These are phyloP conservation scores for Paraphaeosphaeria minitans DNA, from an alignment of 2,329 filamentous ascomycete genomes.

Conservation along the genomic window DNA sequence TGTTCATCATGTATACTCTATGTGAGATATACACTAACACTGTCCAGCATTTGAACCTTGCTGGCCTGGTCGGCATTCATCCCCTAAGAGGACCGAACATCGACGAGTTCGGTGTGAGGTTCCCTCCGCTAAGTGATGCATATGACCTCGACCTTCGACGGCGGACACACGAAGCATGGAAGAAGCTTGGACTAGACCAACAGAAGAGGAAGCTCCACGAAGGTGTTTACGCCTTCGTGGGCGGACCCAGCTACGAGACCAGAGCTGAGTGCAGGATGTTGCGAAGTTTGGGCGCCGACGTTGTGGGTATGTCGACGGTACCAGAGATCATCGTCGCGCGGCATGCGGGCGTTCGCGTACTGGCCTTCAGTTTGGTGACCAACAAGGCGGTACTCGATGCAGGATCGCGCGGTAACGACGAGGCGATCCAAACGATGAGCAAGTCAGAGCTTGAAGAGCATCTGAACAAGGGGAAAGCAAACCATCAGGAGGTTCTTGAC, in stretches of 20 bases:
- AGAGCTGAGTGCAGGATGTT: conserved; percentile 69
- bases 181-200: conserved; percentile 53
- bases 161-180: conserved; percentile 63
- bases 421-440: conserved; percentile 57
- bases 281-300: conserved; percentile 64
- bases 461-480: conserved; percentile 64
- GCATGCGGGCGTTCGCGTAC: conserved; percentile 65
- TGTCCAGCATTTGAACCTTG: conserved; percentile 64
- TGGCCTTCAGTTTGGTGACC: conserved; percentile 70
- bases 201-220: conserved; percentile 62
- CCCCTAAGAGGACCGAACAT: conserved; percentile 67
- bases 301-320: conserved; percentile 74
- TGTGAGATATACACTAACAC: conserved; percentile 15
- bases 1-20: conserved; percentile 20
- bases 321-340: conserved; percentile 70
- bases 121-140: conserved; percentile 68
- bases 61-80: conserved; percentile 65
- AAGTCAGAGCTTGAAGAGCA: conserved; percentile 59
- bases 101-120: conserved; percentile 66
- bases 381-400: conserved; percentile 67
- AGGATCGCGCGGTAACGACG: conserved; percentile 63
- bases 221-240: conserved; percentile 69
- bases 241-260: conserved; percentile 69
- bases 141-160: conserved; percentile 67
- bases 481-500: conserved; percentile 69